phyloP scores from a whole-genome alignment of 352 stramenopile species.

The Globisporangium recalcitrans region DNA sequence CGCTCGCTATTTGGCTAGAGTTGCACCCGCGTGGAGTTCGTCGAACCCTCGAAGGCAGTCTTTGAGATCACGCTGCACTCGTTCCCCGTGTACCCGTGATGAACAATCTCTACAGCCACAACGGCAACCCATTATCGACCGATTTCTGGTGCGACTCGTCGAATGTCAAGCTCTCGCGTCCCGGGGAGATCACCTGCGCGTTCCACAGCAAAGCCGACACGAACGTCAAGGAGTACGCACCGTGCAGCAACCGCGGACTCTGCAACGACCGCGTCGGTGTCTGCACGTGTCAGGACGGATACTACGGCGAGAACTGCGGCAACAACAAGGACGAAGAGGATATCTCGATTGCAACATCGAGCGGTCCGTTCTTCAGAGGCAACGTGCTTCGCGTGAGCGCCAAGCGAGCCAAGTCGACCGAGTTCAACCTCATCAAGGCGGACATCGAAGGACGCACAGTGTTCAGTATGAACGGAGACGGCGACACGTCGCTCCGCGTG shows the following conservation, averaged over 20 bases:
- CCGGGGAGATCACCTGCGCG: conserved; percentile 22
- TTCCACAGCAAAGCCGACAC: conserved; percentile 41
- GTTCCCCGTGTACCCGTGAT: conserved; percentile 73
- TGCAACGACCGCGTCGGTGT: conserved; percentile 45
- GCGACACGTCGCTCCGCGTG: conserved; percentile 35
- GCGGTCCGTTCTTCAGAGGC: conserved; percentile 61
- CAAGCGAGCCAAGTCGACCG: conserved; percentile 30
- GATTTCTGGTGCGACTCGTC: conserved; percentile 59
- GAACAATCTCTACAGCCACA: conserved; percentile 73
- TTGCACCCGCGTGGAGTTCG: conserved; percentile 33
- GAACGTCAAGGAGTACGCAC: conserved; percentile 45
- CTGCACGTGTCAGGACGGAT: conserved; percentile 59
- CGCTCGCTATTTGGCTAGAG: no score
- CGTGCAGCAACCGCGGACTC: conserved; percentile 55
- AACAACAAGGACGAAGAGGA: conserved; percentile 64
- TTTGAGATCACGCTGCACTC: conserved; percentile 59
- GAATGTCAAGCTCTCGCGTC: conserved; percentile 22
- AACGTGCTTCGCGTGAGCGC: conserved; percentile 58
- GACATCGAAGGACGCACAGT: conserved; percentile 39
- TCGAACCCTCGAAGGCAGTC: conserved; percentile 23
- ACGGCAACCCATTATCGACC: conserved; percentile 42
- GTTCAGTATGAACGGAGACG: conserved; percentile 60
- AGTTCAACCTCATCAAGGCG: conserved; percentile 71
- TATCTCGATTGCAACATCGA: conserved; percentile 40
- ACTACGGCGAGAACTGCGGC: conserved; percentile 63